Conservation (phyloP, 345 rosid genomes). For the Rhodomyrtus tomentosa region DNA sequence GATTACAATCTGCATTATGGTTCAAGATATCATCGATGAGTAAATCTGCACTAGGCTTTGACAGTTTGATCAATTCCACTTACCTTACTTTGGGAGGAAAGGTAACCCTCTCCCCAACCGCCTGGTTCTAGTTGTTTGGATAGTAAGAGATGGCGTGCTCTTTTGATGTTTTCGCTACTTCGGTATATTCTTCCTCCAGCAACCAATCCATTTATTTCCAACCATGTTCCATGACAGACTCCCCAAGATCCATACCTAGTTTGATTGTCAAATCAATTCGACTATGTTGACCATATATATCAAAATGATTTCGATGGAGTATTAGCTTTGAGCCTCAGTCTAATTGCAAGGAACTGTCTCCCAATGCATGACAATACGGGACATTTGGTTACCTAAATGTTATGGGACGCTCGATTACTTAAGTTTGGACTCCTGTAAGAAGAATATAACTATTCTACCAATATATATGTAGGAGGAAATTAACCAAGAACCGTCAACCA, state of each 20-base stretch:
- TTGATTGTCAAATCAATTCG: not conserved
- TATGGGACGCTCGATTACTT: not conserved
- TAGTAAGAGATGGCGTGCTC: conserved; percentile 43
- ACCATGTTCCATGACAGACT: conserved; percentile 71
- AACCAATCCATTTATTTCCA: conserved; percentile 48
- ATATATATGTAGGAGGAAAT: too few species aligned
- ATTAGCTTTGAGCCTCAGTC: not conserved
- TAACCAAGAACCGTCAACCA: too few species aligned
- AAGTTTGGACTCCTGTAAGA: too few species aligned
- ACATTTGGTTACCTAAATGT: not conserved
- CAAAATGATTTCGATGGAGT: not conserved
- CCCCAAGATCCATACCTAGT: conserved; percentile 75
- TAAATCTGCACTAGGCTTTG: not conserved
- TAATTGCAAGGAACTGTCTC: not conserved
- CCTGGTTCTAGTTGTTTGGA: conserved; percentile 45
- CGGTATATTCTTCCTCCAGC: conserved; percentile 26
- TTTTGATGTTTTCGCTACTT: conserved; percentile 17
- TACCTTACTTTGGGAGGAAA: conserved; percentile 47
- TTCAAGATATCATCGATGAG: too few species aligned
- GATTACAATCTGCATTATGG: not conserved
- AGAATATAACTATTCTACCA: too few species aligned
- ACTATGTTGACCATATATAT: too few species aligned
- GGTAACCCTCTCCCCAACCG: conserved; percentile 73
- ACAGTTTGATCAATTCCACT: not conserved
- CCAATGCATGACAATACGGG: not conserved